These are phyloP conservation scores for Paramecium sonneborni DNA, from an alignment of 73 alveolate species.

Conservation along the genomic window DNA sequence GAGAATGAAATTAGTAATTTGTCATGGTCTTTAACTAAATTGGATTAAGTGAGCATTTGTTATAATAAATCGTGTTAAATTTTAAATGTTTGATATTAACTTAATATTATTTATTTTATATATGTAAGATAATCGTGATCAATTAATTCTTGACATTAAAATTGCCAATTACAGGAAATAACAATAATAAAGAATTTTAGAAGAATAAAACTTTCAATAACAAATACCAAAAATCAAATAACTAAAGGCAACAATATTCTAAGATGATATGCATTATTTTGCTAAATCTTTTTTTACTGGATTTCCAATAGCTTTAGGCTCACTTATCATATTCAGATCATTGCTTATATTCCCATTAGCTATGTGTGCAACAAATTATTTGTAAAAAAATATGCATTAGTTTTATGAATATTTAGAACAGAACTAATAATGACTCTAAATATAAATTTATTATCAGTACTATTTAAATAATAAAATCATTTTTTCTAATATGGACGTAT, in stretches of 20 bases:
- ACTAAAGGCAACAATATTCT: not conserved
- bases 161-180: not conserved
- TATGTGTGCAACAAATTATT: no score
- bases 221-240: not conserved
- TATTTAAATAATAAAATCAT: not conserved
- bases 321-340: not conserved
- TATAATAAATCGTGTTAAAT: conserved; percentile 51
- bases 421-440: not conserved
- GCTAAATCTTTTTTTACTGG: not conserved
- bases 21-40: conserved; percentile 65
- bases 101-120: not conserved
- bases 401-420: not conserved
- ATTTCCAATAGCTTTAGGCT: not conserved
- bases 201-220: not conserved
- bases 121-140: not conserved
- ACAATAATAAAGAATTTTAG: not conserved
- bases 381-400: not conserved
- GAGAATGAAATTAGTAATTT: conserved; percentile 68
- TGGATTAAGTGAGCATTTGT: conserved; percentile 57
- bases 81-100: conserved; percentile 39
- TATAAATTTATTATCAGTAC: not conserved
- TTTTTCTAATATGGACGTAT: not conserved
- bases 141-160: not conserved
- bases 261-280: not conserved
- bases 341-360: not conserved